Base-by-base conservation (phyloP, 2,329 filamentous ascomycete genomes). In the Colletotrichum shisoi region DNA sequence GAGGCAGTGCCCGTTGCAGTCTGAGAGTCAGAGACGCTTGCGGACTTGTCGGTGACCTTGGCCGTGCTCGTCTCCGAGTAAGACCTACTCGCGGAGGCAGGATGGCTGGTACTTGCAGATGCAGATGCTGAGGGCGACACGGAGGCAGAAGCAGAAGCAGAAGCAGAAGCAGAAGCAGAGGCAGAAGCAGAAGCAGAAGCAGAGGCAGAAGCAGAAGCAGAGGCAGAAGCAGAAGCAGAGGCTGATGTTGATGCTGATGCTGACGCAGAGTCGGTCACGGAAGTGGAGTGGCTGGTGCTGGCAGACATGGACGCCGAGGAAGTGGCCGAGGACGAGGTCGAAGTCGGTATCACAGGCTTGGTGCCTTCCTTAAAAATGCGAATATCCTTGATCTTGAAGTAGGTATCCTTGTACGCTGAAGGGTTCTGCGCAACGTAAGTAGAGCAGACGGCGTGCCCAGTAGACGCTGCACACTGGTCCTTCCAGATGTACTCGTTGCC, bases 351-450 rank as follows among this genome's bases (percentile, higher is more conserved):
- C 13, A 65, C 61, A 1, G 64, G 44, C 31, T 60, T 53, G 56
- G 46, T 62, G 17, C 63, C 62, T 31, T 73, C 69, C 63, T 69
- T 70, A 56, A 78, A 78, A 70, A 75, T 72, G 13, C 77, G 76
- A 44, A 79, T 78, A 53, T 78, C 76, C 71, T 76, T 71, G 81
- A 89, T 74, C 77, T 86, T 69, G 79, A 83, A 74, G 75, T 77
- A 74, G 44, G 76, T 73, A 15, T 81, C 72, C 37, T 68, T 63
- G 67, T 79, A 83, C 24, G 71, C 77, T 0, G 57, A 40, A 0
- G 80, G 78, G 70, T 79, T 73, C 15, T 72, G 70, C 40, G 72
- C 72, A 56, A 83, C 79, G 54, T 79, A 83, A 44, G 73, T 70
- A 19, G 68, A 63, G 72, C 81, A 83, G 37, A 72, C 71, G 3